These are phyloP conservation scores for Apiotrichum brassicae DNA, from an alignment of 1,284 basidiomycete species.

Conservation along the genomic window DNA sequence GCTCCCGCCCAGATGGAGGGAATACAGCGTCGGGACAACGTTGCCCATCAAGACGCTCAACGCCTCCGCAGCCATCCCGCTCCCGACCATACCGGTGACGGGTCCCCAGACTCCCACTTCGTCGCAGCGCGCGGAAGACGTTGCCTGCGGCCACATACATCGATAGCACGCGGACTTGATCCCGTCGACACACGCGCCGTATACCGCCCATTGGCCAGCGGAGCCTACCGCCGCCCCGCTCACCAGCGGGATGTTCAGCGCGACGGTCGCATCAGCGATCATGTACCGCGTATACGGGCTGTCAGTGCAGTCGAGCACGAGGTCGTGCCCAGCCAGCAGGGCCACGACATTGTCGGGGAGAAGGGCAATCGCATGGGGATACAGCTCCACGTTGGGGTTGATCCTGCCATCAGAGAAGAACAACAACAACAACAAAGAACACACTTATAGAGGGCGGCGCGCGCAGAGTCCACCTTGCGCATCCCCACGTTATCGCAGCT, in stretches of 20 bases:
- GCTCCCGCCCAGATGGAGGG: conserved; percentile 26
- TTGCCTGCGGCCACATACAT: conserved; percentile 72
- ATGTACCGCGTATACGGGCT: conserved; percentile 89
- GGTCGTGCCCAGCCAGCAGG: conserved; percentile 60
- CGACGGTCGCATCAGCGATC: conserved; percentile 81
- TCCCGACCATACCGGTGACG: conserved; percentile 86
- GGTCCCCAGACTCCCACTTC: conserved; percentile 86
- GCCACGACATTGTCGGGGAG: conserved; percentile 57
- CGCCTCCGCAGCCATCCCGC: conserved; percentile 81
- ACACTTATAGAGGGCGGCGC: no score
- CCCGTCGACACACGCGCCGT: conserved; percentile 42
- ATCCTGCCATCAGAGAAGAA: conserved; percentile 50
- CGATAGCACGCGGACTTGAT: conserved; percentile 78
- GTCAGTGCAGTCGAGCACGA: conserved; percentile 93
- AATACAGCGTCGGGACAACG: conserved; percentile 50
- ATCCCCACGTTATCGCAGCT: conserved; percentile 70
- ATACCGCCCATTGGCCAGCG: conserved; percentile 83
- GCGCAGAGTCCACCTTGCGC: conserved; percentile 77
- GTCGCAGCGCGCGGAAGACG: conserved; percentile 63
- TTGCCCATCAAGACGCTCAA: conserved; percentile 72
- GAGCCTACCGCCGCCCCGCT: conserved; percentile 88
- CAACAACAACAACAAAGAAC: no score
- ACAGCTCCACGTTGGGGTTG: conserved; percentile 60
- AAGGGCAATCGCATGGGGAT: conserved; percentile 55
- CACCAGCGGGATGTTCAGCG: conserved; percentile 69